phyloP scores from a whole-genome alignment of 2,329 filamentous ascomycete genomes.

The Pyricularia sp. region DNA sequence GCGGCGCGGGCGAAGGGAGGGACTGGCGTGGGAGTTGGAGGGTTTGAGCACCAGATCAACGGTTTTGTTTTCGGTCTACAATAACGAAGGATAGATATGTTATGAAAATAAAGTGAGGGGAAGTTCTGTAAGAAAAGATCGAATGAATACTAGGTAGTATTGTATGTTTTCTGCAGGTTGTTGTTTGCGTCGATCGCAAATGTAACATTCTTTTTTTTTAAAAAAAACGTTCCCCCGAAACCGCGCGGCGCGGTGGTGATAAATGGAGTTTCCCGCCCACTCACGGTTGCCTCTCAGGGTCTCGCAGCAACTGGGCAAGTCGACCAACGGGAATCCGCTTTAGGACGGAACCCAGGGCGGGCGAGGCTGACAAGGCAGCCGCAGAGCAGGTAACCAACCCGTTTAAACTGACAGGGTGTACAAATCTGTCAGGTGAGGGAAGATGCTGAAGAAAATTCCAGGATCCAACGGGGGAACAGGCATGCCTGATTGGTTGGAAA shows the following conservation, averaged over 20 bases:
- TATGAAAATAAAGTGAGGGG: background rate
- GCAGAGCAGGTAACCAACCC: background rate
- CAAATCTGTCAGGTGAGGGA: background rate
- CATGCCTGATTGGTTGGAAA: background rate
- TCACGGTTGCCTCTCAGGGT: background rate
- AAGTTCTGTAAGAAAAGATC: background rate
- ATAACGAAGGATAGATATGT: background rate
- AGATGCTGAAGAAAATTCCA: background rate
- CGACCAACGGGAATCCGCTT: background rate
- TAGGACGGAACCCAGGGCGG: background rate
- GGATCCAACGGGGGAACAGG: background rate
- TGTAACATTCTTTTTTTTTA: background rate
- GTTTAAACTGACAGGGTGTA: background rate
- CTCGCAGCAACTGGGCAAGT: background rate
- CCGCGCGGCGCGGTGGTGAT: background rate
- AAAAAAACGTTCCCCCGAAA: background rate
- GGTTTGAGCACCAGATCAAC: background rate
- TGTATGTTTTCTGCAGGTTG: background rate
- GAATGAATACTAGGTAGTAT: background rate
- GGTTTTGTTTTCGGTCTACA: background rate
- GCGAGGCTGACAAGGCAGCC: background rate
- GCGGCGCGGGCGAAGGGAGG: background rate
- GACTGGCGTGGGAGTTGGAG: background rate
- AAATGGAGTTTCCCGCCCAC: background rate
- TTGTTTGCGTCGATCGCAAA: background rate